Percentiles rank a stretch among this genome's conserved stretches.
These are phyloP conservation scores for Botryotinia convoluta DNA, from an alignment of 2,329 filamentous ascomycete genomes.

Conservation along the genomic window DNA sequence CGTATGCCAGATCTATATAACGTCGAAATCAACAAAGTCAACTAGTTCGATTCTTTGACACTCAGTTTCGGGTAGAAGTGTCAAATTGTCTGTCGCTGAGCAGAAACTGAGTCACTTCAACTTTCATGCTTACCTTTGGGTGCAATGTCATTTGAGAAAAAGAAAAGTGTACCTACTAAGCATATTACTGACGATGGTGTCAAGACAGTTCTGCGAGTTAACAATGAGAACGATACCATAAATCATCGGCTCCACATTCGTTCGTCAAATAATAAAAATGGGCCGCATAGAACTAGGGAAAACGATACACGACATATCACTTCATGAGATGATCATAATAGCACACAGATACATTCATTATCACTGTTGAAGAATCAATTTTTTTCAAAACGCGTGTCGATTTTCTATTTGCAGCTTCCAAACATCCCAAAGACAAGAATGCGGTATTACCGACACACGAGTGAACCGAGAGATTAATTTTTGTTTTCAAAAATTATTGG, in stretches of 20 bases:
- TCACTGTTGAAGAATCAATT: neutral
- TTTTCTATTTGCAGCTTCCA: neutral
- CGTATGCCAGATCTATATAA: rapidly evolving
- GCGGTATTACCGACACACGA: too few species aligned
- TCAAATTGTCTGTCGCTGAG: neutral
- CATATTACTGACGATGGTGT: neutral
- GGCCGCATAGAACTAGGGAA: neutral
- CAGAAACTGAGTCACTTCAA: neutral
- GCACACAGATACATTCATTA: neutral
- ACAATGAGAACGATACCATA: neutral
- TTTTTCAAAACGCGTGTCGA: neutral
- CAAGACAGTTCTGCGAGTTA: neutral
- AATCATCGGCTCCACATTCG: too few species aligned
- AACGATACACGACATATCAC: neutral
- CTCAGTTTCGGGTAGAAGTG: neutral
- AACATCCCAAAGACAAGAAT: neutral
- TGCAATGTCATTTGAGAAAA: neutral
- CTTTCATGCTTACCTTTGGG: neutral
- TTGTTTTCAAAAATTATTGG: neutral
- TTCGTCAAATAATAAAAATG: neutral
- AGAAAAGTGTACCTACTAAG: too few species aligned
- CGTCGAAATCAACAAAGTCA: neutral
- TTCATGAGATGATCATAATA: too few species aligned
- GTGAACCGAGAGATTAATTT: neutral
- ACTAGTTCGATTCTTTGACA: neutral